Conservation (phyloP, 306 rosid genomes). For the Pterocarpus macrocarpus region DNA sequence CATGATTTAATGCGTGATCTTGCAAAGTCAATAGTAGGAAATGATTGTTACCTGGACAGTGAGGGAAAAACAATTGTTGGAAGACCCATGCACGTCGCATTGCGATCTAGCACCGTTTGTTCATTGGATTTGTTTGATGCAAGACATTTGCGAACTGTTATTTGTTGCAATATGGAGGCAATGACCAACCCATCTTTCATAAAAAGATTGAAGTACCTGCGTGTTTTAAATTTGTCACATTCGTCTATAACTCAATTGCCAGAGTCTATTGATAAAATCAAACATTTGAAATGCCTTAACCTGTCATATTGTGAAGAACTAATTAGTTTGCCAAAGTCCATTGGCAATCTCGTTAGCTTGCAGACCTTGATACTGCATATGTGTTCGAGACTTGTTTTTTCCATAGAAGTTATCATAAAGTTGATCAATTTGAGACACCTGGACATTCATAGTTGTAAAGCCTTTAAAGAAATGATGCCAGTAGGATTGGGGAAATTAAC, state of each 20-base stretch:
- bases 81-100: constrained; percentile 2
- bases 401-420: neutral
- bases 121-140: neutral
- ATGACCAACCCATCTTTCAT: neutral
- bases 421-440: constrained; percentile 15
- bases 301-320: neutral
- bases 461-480: neutral
- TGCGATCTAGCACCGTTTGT: neutral
- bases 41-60: neutral
- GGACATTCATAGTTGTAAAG: neutral
- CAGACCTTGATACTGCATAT: neutral
- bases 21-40: neutral
- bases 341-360: constrained; percentile 5
- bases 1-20: constrained; percentile 1
- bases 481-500: neutral
- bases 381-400: neutral
- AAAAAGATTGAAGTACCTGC: neutral
- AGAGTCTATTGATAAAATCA: neutral
- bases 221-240: neutral
- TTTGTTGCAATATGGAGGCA: no score
- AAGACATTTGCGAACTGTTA: neutral
- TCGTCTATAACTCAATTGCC: neutral
- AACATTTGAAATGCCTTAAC: constrained; percentile 1
- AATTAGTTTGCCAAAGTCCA: neutral
- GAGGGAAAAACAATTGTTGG: constrained; percentile 1